phyloP scores from a whole-genome alignment of 148 eudicot species.

The Hydrangea macrophylla region DNA sequence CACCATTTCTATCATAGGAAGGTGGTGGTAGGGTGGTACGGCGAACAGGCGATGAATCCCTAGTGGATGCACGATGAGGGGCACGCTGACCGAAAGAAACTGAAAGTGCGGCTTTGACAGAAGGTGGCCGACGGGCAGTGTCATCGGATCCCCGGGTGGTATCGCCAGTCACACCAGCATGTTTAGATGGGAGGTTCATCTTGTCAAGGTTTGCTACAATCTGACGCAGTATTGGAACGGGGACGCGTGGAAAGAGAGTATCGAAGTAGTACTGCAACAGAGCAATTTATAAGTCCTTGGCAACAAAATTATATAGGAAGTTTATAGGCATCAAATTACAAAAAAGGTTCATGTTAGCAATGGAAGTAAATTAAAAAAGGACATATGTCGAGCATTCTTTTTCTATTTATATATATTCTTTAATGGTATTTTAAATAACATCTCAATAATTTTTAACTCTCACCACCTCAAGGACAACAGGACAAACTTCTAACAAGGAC shows the following conservation, averaged over 20 bases:
- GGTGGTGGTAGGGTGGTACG: conserved; percentile 59
- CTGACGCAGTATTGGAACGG: conserved; percentile 76
- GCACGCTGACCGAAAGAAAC: conserved; percentile 98
- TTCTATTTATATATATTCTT: neutral
- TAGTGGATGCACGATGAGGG: conserved; percentile 90
- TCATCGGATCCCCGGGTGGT: conserved; percentile 83
- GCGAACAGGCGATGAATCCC: conserved; percentile 94
- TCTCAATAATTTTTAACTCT: neutral
- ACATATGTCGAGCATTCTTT: neutral
- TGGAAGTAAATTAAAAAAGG: neutral
- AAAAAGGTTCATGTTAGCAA: neutral
- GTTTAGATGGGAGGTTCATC: conserved; percentile 79
- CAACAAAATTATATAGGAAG: neutral
- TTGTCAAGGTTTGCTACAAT: conserved; percentile 63
- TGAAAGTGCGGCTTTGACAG: conserved; percentile 95
- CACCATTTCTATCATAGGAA: conserved; percentile 42
- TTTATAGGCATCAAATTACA: neutral
- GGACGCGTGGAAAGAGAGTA: conserved; percentile 89
- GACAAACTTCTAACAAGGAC: neutral
- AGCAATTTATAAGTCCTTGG: neutral
- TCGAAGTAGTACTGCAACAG: conserved; percentile 89
- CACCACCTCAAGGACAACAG: neutral
- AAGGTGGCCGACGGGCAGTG: conserved; percentile 95
- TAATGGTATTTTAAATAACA: neutral
- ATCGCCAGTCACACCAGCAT: conserved; percentile 78